phyloP scores from a whole-genome alignment of 441 rosid species.

The Iberis amara region DNA sequence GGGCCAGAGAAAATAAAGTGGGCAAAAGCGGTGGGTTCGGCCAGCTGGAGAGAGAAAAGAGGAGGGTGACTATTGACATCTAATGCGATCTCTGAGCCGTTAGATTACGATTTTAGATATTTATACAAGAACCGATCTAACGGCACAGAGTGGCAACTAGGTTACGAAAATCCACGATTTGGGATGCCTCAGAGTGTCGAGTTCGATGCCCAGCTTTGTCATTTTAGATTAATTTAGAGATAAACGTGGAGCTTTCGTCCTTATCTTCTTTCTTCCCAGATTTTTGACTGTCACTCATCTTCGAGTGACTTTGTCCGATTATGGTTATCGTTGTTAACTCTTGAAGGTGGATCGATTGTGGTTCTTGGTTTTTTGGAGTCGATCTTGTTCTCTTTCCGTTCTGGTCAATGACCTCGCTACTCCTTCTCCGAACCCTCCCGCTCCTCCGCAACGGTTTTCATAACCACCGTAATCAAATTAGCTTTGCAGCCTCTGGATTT shows the following conservation, averaged over 20 bases:
- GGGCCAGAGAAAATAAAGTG: slow-evolving; percentile 21
- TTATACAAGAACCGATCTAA: slow-evolving; percentile 31
- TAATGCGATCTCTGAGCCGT: slow-evolving; percentile 9
- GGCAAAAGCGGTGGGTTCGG: slow-evolving; percentile 27
- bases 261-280: slow-evolving; percentile 24
- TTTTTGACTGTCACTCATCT: slow-evolving; percentile 10
- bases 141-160: slow-evolving; percentile 6
- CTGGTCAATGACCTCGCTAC: slow-evolving; percentile 29
- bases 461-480: slow-evolving; percentile 30
- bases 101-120: slow-evolving; percentile 25
- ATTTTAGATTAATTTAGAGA: background rate
- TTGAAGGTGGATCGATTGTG: background rate
- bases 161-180: too few species aligned
- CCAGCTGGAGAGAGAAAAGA: slow-evolving; percentile 27
- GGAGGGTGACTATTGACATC: slow-evolving; percentile 29
- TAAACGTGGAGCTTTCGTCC: slow-evolving; percentile 9
- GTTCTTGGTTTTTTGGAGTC: background rate
- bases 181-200: background rate
- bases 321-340: too few species aligned
- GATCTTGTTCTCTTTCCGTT: background rate
- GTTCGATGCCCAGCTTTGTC: background rate
- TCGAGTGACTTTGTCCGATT: too few species aligned
- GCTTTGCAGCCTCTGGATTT: slow-evolving; percentile 26
- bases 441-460: slow-evolving; percentile 31
- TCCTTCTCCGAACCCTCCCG: slow-evolving; percentile 29